These are phyloP conservation scores for Talaromyces liani DNA, from an alignment of 495 filamentous ascomycete species.

Conservation along the genomic window DNA sequence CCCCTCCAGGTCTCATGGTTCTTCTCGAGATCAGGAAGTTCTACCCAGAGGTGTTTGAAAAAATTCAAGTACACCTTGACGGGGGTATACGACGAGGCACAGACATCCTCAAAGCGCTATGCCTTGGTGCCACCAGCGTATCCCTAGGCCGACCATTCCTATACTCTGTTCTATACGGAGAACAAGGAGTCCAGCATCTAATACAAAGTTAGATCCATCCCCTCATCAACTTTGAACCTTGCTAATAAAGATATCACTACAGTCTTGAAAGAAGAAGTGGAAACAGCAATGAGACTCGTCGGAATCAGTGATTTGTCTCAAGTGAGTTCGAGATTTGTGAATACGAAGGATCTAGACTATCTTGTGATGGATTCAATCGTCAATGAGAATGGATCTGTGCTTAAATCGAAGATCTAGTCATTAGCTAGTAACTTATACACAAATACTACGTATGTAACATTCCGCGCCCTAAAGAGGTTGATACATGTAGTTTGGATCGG, in stretches of 20 bases:
- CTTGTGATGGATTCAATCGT: slow-evolving; percentile 36
- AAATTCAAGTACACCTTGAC: slow-evolving; percentile 59
- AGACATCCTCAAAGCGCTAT: slow-evolving; percentile 65
- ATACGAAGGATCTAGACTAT: slow-evolving; percentile 57
- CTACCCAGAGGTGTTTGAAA: slow-evolving; percentile 52
- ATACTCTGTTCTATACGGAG: slow-evolving; percentile 42
- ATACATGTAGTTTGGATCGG: not conserved
- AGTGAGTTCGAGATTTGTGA: slow-evolving; percentile 53
- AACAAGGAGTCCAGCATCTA: slow-evolving; percentile 31
- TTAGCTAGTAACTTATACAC: not conserved
- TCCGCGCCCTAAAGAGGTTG: not conserved
- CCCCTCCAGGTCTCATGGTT: slow-evolving; percentile 51
- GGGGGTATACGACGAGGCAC: slow-evolving; percentile 57
- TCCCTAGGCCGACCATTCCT: slow-evolving; percentile 58
- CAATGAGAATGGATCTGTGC: not conserved
- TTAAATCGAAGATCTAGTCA: not conserved
- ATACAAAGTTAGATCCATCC: slow-evolving; percentile 38
- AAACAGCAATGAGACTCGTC: slow-evolving; percentile 62
- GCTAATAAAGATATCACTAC: slow-evolving; percentile 2
- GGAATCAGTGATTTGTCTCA: slow-evolving; percentile 59
- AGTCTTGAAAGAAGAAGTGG: slow-evolving; percentile 66
- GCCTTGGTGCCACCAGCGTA: slow-evolving; percentile 56
- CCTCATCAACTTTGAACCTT: not conserved
- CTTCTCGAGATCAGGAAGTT: slow-evolving; percentile 57
- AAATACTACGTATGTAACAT: not conserved